Conservation (phyloP, 139 green algal genomes). For the Mychonastes homosphaera region DNA sequence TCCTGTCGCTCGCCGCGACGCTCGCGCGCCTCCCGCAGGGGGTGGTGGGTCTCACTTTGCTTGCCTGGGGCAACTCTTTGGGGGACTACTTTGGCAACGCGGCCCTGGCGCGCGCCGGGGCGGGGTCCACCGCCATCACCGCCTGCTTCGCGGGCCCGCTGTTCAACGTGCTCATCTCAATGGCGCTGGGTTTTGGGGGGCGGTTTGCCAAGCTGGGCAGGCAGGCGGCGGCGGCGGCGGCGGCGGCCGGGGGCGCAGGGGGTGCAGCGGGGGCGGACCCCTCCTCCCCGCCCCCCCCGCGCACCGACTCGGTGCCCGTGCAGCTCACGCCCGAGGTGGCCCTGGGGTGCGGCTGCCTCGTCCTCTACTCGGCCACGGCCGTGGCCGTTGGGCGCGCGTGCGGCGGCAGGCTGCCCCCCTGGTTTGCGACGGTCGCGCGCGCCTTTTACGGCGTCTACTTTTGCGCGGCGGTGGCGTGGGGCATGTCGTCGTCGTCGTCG, state of each 20-base stretch:
- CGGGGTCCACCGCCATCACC: conserved; percentile 71
- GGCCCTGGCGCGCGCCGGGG: conserved; percentile 56
- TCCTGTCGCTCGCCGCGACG: conserved; percentile 53
- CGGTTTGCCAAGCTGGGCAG: conserved; percentile 30
- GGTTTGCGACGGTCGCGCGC: conserved; percentile 58
- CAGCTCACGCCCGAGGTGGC: conserved; percentile 42
- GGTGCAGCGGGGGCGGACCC: no score
- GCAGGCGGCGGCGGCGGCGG: no score
- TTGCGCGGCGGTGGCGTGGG: conserved; percentile 17
- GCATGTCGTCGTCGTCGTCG: no score
- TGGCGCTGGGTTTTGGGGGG: conserved; percentile 47
- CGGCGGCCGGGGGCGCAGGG: no score
- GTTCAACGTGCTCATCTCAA: conserved; percentile 80
- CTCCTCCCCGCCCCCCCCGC: not conserved
- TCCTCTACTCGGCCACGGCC: conserved; percentile 42
- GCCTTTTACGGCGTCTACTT: conserved; percentile 60
- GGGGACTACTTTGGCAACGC: conserved; percentile 74
- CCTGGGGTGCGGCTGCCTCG: conserved; percentile 42
- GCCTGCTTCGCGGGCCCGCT: conserved; percentile 84
- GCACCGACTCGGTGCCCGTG: conserved; percentile 15
- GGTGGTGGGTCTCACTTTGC: conserved; percentile 73
- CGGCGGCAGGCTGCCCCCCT: conserved; percentile 32
- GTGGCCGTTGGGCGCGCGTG: conserved; percentile 38
- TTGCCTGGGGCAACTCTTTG: conserved; percentile 83
- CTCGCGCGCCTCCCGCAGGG: conserved; percentile 40